Conservation (phyloP, 768 basidiomycete genomes). For the Russula brevipes region DNA sequence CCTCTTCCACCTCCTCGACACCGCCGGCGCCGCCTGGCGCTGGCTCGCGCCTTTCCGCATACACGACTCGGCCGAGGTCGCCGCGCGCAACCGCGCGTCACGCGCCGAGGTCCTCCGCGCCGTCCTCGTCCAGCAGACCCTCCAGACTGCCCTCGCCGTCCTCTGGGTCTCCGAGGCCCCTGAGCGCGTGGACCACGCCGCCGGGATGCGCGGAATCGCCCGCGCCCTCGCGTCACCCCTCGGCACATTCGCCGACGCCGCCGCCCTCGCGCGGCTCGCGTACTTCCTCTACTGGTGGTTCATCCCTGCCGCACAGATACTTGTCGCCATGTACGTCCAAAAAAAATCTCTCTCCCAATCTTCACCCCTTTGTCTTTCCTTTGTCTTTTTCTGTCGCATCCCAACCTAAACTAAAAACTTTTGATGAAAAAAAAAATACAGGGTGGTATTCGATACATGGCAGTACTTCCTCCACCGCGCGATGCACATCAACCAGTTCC, state of each 20-base stretch:
- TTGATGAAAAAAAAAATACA: constrained; percentile 29
- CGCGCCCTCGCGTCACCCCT: constrained; percentile 2
- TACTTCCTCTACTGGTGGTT: constrained; percentile 91
- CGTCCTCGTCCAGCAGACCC: constrained; percentile 77
- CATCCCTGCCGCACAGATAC: constrained; percentile 66
- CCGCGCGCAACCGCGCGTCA: constrained; percentile 67
- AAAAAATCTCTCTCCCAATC: neutral
- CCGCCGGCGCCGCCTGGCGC: constrained; percentile 61
- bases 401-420: too few species aligned
- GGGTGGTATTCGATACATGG: constrained; percentile 95
- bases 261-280: constrained; percentile 36
- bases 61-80: constrained; percentile 81
- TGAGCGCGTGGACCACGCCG: constrained; percentile 18
- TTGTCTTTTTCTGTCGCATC: too few species aligned
- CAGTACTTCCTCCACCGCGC: constrained; percentile 93
- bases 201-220: constrained; percentile 28
- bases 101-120: constrained; percentile 67
- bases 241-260: constrained; percentile 36
- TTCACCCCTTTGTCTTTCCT: neutral
- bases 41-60: constrained; percentile 82
- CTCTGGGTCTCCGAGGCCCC: constrained; percentile 52
- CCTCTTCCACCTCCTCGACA: constrained; percentile 79
- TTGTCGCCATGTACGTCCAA: constrained; percentile 76
- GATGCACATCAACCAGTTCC: constrained; percentile 86
- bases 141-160: constrained; percentile 76